Base-by-base conservation (phyloP, 1,284 basidiomycete species). In the Ganoderma sinense region DNA sequence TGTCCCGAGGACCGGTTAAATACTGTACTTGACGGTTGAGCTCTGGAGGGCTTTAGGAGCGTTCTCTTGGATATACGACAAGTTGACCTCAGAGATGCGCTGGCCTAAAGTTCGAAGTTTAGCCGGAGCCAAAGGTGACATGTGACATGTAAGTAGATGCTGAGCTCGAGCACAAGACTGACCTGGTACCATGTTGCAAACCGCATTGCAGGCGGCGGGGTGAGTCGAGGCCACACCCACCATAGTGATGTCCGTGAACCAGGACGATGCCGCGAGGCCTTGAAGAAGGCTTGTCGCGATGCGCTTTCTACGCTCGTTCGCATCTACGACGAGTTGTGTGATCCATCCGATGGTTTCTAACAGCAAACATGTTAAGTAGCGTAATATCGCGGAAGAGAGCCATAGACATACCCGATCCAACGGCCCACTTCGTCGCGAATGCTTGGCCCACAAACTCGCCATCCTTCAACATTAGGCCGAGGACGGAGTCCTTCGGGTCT, bases 201-300 rank as follows among this genome's bases (percentile, higher is more conserved):
- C 53, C 16, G 67, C 48, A 29, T 74, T 64, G 23, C 69, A 70
- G 11, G 74, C 66, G 1, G 70, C 68, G 1, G 74, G 74, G 23
- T 75, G 73, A 7, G 73, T 70, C n/a, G 74, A 75, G 8, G 66
- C 70, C 16, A 74, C 59, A 14, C 73, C 73, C 56, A 74, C 59
- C 40, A 68, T 53, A 6, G 61, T 66, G 26, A 71, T 62, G n/a
- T 48, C 33, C 10, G 51, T 31, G 45, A 74, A 70, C 71, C 73
- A 74, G 13, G 31, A 31, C 7, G 59, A 51, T 0, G 48, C 7
- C 33, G 62, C 71, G 58, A 75, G 66, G 40, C 23, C 39, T 10
- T 31, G 60, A 8, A 75, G 55, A 36, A 74, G 64, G 41, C 4
- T 26, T 14, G 74, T 75, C 18, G 73, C 71, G 41, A 75, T 73